Evolutionary conservation across 805 yeast genomes (phyloP), one percentile per base, ranked within the genome.

Genomic region (Ogataea nonfermentans): DNA sequence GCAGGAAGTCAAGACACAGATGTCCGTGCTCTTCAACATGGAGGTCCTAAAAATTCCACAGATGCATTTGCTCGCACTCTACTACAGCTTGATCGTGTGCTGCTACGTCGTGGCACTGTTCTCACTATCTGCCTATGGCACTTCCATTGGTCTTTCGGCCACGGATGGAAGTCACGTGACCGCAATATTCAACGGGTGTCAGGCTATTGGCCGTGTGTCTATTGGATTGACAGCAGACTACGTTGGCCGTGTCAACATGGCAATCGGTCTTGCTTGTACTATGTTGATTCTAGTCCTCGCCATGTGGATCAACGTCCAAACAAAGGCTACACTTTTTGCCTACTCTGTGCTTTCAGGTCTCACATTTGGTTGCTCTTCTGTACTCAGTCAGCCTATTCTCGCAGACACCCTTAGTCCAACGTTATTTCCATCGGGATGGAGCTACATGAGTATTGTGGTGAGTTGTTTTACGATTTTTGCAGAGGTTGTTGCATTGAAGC

Each of bases 41-140:
- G 29, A 38, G 31, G 54, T 57, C 5, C 28, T 49, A 35, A 47
- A 47, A 27, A 16, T 38, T 4, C 35, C 42, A 32, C 47, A 46
- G 20, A 47, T 56, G 12, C 40, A 43, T 19, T 22, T 34, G 3
- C 38, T 56, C 29, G 42, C 53, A 4, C 7, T 47, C 12, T 57
- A 68, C 49, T 41, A 56, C 61, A 57, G 62, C 15, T 32, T 72
- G 4, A 59, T 60, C 4, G 48, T 66, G n/a, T 53, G 70, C 26
- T 72, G 73, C 7, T 76, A 75, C 46, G 55, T 66, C 27, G 59
- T 72, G 34, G 63, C 72, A 51, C 53, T 74, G 4, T 76, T 67
- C 47, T 71, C 79, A 8, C 48, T 76, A 29, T 60, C 78, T 1
- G 67, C 77, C 16, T 76, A 70, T 51, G 71, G 75, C 8, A 62